Evolutionary conservation across 371 early-diverging fungal species (phyloP), one percentile per base, ranked within the genome.

Genomic region (Basidiobolus meristosporus): DNA sequence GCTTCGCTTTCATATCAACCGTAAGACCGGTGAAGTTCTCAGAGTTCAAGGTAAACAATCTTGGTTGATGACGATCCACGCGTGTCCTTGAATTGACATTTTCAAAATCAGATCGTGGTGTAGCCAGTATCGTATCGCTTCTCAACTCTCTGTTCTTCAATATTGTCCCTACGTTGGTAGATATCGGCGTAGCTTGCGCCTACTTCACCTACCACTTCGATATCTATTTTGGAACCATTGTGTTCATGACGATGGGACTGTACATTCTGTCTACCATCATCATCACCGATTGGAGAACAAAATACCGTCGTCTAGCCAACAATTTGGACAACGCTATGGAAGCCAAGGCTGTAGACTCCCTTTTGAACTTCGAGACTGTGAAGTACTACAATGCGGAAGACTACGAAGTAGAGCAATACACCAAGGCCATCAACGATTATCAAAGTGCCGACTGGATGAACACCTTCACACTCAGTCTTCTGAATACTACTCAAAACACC

Each of bases 341-440:
- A 43, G 66, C 77, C 5, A 75, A 71, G 21, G 78, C 77, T 3
- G 93, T 92, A 2, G 96, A 96, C 52, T 88, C 91, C 5, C 57
- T 96, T 26, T 60, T 92, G 19, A 95, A 92, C 57, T 90, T 88
- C 57, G 97, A 93, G 49, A 91, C 97, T 0, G 92, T 93, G 43
- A 91, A 96, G 55, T 77, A 77, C 44, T 85, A 79, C 60, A 73
- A 70, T 31, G 74, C 74, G 4, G 78, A 85, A 52, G 50, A 57
- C 2, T 89, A 68, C 53, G 96, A 93, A 55, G 68, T 82, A 17
- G 54, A 60, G 14, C 63, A 79, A 18, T 96, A 85, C 50, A 54
- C 67, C 11, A 58, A 81, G 16, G 76, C 84, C 0, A 71, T 93
- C 31, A 53, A 54, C 2, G 63, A 70, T 31, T 92, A 73, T 46